Base-by-base conservation (phyloP, 371 early-diverging fungal genomes). In the Batkoa obscura region DNA sequence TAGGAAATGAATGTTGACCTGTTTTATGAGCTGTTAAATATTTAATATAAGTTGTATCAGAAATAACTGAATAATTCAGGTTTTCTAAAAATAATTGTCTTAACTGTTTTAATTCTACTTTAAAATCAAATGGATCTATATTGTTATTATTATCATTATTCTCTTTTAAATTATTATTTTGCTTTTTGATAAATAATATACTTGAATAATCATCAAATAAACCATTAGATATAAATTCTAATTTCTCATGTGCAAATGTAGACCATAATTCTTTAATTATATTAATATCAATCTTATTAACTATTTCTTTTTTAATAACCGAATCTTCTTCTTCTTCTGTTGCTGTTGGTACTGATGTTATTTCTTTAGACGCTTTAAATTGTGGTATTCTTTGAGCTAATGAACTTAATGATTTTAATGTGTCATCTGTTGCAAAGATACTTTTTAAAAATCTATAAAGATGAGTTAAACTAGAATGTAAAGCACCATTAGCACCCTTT, bases 401-500 rank as follows among this genome's bases (percentile, higher is more conserved):
- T 13, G 58, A 37, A 4, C 34, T 30, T 10, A 57, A 32, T 6
- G 49, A 58, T 54, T 73, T 77, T 13, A 86, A 56, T 47, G 79
- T 63, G 0, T 78, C 76, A 56, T 89, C 90, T 1, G 80, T 69
- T 43, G 86, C 84, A 37, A 69, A 74, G 23, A 86, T 72, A 0
- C 73, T 66, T 1, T 73, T 73, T 15, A 88, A 66, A 6, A 80
- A 72, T 3, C 71, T 66, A 45, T 80, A 78, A 42, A 89, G 69
- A 46, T 78, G 74, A 10, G 71, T 66, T 0, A 85, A 72, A 56
- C 83, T 80, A n/a, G 73, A 69, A 48, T 77, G 75, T 1, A 80
- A 69, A 9, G 74, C 71, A 32, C 74, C 67, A 15, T 68, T 66
- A 10, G 70, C 56, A n/a, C 68, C 50, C 32, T 72, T 66, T 4